Evolutionary conservation across 2,329 filamentous ascomycete species (phyloP), one percentile per base, ranked within the genome.

Genomic region (Venturia effusa): DNA sequence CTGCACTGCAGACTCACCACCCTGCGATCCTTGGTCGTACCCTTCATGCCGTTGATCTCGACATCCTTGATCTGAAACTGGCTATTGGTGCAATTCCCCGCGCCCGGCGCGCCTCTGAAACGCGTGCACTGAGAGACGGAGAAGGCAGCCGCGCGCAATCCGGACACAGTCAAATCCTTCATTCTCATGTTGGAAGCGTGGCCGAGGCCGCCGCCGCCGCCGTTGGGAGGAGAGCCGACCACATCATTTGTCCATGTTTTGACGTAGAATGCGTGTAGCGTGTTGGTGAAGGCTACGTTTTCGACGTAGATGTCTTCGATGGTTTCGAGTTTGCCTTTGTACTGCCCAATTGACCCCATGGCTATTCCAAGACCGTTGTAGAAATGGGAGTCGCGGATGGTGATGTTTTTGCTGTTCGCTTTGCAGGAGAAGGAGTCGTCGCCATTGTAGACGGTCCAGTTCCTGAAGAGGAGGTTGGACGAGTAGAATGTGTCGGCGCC

Each of bases 201-300:
- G 11, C 83, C 83, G 0, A 79, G 68, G 3, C 83, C 83, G 19
- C 81, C 83, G 13, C 83, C 83, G 1, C 82, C 83, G 19, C 83
- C 83, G 67, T 86, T 85, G 1, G 82, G 83, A 1, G 81, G 81
- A 61, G 78, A 80, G 22, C 81, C 79, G 34, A 75, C 75, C 41
- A 76, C 75, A 11, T 79, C 71, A 22, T 80, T 81, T 0, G 81
- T 82, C 83, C 83, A 86, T 0, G 82, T 85, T 73, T 86, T 85
- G 65, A 85, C 70, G 67, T 83, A 83, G n/a, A 75, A 76, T 1
- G 75, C 79, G 66, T 83, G 78, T 0, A 76, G 68, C 4, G 79
- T 82, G 64, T 80, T 75, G 59, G 75, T 67, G 61, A 78, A 77
- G 2, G 73, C 74, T 39, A 83, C 75, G 67, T 84, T 81, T 10